phyloP scores from a whole-genome alignment of 208 protist genomes.

The Angomonas deanei region DNA sequence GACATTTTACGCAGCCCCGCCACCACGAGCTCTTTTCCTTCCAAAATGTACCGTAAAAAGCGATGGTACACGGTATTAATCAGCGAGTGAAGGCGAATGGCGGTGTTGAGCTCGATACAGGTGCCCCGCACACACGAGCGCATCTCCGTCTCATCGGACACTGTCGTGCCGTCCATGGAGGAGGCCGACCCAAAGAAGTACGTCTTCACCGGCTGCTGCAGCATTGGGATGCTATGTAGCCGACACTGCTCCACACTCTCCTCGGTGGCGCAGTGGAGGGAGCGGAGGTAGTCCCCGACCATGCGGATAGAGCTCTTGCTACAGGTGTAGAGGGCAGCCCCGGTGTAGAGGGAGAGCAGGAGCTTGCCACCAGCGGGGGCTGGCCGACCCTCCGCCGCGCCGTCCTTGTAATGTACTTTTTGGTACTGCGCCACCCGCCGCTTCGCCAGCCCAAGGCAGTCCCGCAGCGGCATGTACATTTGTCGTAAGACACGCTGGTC shows the following conservation, averaged over 20 bases:
- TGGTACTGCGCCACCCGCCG: neutral
- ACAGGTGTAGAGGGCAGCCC: constrained; percentile 74
- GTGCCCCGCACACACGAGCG: constrained; percentile 59
- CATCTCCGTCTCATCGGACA: neutral
- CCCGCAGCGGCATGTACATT: constrained; percentile 55
- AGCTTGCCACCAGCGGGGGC: constrained; percentile 30
- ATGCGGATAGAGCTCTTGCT: constrained; percentile 33
- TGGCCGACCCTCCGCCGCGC: neutral
- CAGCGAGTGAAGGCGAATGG: constrained; percentile 18
- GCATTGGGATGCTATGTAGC: constrained; percentile 23
- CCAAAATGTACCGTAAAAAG: constrained; percentile 40
- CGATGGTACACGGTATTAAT: constrained; percentile 40
- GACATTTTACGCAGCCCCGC: constrained; percentile 41
- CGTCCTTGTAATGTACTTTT: neutral
- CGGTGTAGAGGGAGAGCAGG: constrained; percentile 76
- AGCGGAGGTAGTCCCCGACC: constrained; percentile 43
- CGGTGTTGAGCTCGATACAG: constrained; percentile 38
- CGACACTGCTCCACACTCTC: constrained; percentile 39
- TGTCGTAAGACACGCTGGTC: constrained; percentile 64
- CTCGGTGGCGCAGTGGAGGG: constrained; percentile 55
- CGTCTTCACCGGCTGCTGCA: constrained; percentile 14
- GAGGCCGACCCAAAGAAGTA: neutral
- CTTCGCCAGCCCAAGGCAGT: constrained; percentile 16
- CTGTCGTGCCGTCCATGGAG: neutral
- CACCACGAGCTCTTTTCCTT: constrained; percentile 29